Conservation (phyloP, 2,329 filamentous ascomycete species). For the Fusarium anguioides region DNA sequence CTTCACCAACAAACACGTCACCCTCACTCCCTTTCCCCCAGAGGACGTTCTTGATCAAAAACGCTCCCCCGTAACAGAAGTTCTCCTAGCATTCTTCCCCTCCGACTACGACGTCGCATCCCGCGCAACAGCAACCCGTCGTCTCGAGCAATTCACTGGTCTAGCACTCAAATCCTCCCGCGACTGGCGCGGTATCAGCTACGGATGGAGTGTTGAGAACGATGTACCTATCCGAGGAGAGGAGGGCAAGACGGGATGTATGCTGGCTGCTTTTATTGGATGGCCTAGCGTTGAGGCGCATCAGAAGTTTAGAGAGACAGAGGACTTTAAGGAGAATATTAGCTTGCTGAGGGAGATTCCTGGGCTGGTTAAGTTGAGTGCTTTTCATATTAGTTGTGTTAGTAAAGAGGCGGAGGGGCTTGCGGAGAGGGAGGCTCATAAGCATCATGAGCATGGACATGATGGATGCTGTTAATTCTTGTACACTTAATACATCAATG, state of each 20-base stretch:
- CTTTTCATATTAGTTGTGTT: constrained; percentile 40
- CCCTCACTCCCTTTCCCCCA: constrained; percentile 34
- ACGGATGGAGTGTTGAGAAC: constrained; percentile 49
- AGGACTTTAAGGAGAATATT: constrained; percentile 51
- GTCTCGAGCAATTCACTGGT: constrained; percentile 30
- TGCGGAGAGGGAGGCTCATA: constrained; percentile 15
- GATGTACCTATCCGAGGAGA: constrained; percentile 48
- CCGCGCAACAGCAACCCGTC: constrained; percentile 32
- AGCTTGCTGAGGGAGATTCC: constrained; percentile 40
- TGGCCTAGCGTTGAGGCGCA: constrained; percentile 55
- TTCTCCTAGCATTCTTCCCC: constrained; percentile 39
- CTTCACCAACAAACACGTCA: constrained; percentile 38
- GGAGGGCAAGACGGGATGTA: constrained; percentile 40
- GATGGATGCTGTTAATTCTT: constrained; percentile 25
- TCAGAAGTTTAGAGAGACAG: constrained; percentile 49
- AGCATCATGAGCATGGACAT: constrained; percentile 29
- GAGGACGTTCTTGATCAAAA: constrained; percentile 39
- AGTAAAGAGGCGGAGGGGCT: constrained; percentile 26
- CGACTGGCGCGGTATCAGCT: constrained; percentile 42
- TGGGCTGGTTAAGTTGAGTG: constrained; percentile 32
- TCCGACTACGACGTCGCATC: constrained; percentile 32
- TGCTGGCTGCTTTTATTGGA: constrained; percentile 48
- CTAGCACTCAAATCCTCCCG: constrained; percentile 32
- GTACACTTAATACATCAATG: too few relatives aligned
- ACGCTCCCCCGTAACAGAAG: constrained; percentile 38